Evolutionary conservation across 2,329 filamentous ascomycete genomes (phyloP), one percentile per base, ranked within the genome.

Genomic region (Colletotrichum sp.): DNA sequence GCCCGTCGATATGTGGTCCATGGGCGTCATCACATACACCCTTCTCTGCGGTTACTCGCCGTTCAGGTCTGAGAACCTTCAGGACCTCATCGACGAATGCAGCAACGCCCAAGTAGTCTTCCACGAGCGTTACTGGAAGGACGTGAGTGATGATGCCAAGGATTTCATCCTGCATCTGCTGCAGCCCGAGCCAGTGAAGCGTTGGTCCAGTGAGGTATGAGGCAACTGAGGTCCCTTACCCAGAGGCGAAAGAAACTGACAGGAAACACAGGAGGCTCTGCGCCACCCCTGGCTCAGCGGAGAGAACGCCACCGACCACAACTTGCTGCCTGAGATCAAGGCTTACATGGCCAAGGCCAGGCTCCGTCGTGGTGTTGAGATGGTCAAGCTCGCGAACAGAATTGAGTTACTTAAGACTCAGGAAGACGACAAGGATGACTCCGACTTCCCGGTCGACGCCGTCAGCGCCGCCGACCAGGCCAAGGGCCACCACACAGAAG

Each of bases 11-110:
- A 98, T 99, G 95, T 99, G 97, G 97, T 98, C 97, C 5, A 91
- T 99, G 86, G 97, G 97, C 77, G 97, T 99, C 81, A 99, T 99
- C 82, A 98, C 97, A 56, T 99, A 99, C 87, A 99, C 97, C 18
- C 90, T 99, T 32, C 94, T 99, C 67, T 99, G 97, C 84, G 97
- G 97, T 79, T 99, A 99, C 88, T 98, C 96, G 60, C 97, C 97
- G 25, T 99, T 99, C 91, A 93, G 97, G 79, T 97, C 96, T 77
- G 97, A 99, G 88, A 98, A 95, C 81, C 89, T 99, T 65, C 91
- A 94, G 78, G 97, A 98, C 81, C 89, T 99, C 78, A 97, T 99
- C 79, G 95, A 98, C 78, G 97, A 99, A 86, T 98, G 96, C 87
- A 95, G 92, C 81, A 93, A 91, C 77, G 94, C 93, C 55, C 91